Percentiles rank a stretch among this genome's conserved stretches.
Evolutionary conservation across 257 asterid genomes (phyloP).

Genomic region (Fraxinus cuspidata): DNA sequence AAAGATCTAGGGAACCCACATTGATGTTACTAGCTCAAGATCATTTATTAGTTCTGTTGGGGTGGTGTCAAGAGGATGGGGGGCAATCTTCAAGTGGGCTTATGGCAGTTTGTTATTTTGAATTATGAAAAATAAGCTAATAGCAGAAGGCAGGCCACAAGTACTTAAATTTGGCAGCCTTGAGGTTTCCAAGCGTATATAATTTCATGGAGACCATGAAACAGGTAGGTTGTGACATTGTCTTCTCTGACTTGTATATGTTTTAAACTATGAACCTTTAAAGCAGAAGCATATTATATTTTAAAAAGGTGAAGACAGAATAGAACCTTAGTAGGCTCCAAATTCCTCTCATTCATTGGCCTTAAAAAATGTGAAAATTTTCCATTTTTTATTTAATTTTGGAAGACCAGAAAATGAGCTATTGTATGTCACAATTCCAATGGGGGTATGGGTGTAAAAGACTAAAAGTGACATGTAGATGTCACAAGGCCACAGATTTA

Average conservation of each 20-base stretch:
- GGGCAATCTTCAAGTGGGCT: slow-evolving; percentile 61
- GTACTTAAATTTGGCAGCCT: slow-evolving; percentile 32
- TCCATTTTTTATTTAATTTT: slow-evolving; percentile 19
- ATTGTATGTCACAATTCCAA: slow-evolving; percentile 26
- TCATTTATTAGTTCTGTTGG: slow-evolving; percentile 66
- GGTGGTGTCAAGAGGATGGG: slow-evolving; percentile 63
- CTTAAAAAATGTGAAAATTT: slow-evolving; percentile 26
- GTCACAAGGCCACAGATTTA: slow-evolving; percentile 26
- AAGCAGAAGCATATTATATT: slow-evolving; percentile 22
- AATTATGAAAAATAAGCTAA: slow-evolving; percentile 24
- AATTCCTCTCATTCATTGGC: slow-evolving; percentile 45
- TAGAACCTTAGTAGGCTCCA: slow-evolving; percentile 32
- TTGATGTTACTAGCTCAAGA: slow-evolving; percentile 39
- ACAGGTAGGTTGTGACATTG: slow-evolving; percentile 68
- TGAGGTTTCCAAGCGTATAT: slow-evolving; percentile 33
- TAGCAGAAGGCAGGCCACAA: slow-evolving; percentile 42
- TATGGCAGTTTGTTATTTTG: slow-evolving; percentile 32
- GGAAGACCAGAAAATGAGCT: slow-evolving; percentile 18
- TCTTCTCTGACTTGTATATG: slow-evolving; percentile 52
- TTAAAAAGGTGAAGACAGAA: slow-evolving; percentile 41
- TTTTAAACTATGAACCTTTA: slow-evolving; percentile 54
- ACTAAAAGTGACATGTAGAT: slow-evolving; percentile 39
- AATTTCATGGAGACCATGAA: slow-evolving; percentile 60
- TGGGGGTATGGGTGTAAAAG: slow-evolving; percentile 46
- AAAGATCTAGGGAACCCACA: slow-evolving; percentile 39